Conservation (phyloP, 2,329 filamentous ascomycete genomes). For the Bipolaris bicolor region DNA sequence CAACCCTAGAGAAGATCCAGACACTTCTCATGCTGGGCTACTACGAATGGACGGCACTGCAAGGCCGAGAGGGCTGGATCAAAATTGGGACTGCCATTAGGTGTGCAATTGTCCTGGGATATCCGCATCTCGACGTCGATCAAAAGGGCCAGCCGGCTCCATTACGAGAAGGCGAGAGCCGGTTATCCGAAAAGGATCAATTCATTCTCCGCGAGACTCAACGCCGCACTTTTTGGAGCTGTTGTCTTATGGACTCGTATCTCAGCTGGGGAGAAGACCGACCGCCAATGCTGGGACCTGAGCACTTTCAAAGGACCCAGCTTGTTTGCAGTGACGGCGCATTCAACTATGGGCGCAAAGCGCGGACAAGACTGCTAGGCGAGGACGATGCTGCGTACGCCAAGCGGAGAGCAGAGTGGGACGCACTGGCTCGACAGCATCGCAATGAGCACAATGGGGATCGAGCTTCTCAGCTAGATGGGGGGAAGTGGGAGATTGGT, state of each 20-base stretch:
- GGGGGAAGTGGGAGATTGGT: conserved; percentile 60
- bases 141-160: conserved; percentile 28
- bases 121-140: conserved; percentile 37
- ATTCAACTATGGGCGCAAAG: conserved; percentile 67
- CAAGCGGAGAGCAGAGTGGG: conserved; percentile 17
- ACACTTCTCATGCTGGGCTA: conserved; percentile 73
- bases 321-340: conserved; percentile 70
- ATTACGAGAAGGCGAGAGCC: conserved; percentile 11
- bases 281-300: conserved; percentile 63
- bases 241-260: conserved; percentile 74
- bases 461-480: conserved; percentile 33
- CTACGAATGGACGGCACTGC: conserved; percentile 72
- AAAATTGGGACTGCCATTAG: conserved; percentile 65
- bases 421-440: conserved; percentile 3
- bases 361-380: conserved; percentile 50
- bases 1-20: conserved; percentile 69
- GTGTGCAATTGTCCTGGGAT: conserved; percentile 57
- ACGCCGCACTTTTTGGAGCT: conserved; percentile 76
- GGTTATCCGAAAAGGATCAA: conserved; percentile 43
- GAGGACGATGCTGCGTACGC: conserved; percentile 26
- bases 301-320: conserved; percentile 66
- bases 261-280: conserved; percentile 69
- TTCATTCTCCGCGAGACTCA: conserved; percentile 68
- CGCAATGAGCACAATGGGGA: conserved; percentile 5
- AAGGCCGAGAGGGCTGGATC: conserved; percentile 69